A percentile compares a stretch with the other conserved stretches of the same genome.
Conservation (phyloP, 2,329 filamentous ascomycete genomes). For the Incumbomyces delicatus region DNA sequence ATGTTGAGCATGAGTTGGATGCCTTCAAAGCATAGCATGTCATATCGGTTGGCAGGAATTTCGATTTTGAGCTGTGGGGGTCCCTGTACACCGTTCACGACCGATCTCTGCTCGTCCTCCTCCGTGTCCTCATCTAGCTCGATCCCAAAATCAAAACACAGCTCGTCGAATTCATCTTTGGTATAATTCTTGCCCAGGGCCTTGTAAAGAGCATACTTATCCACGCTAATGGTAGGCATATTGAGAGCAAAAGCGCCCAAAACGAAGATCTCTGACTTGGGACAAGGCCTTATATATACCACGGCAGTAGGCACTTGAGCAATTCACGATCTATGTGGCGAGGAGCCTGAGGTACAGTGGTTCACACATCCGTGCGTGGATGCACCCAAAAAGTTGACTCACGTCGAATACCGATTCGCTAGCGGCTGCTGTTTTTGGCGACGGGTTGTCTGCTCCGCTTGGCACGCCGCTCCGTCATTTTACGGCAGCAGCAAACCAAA, state of each 20-base stretch:
- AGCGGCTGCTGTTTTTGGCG: background rate
- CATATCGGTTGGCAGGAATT: slow-evolving; percentile 84
- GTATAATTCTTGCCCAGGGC: slow-evolving; percentile 84
- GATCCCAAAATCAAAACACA: slow-evolving; percentile 96
- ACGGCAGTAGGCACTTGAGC: no score
- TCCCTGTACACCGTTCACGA: slow-evolving; percentile 71
- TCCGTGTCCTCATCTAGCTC: slow-evolving; percentile 95
- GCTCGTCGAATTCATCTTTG: slow-evolving; percentile 87
- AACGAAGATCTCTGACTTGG: background rate
- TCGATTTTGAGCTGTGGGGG: slow-evolving; percentile 94
- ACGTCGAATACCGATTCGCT: background rate
- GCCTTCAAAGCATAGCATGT: slow-evolving; percentile 96
- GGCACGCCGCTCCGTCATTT: background rate
- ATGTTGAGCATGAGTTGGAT: slow-evolving; percentile 93
- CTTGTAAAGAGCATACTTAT: slow-evolving; percentile 93
- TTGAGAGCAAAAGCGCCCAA: slow-evolving; percentile 28
- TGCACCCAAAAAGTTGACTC: background rate
- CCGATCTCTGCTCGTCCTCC: slow-evolving; percentile 55
- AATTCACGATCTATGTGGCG: background rate
- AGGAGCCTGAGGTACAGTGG: background rate
- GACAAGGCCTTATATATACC: no score
- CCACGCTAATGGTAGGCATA: slow-evolving; percentile 94
- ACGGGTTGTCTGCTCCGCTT: no score
- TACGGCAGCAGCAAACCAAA: background rate
- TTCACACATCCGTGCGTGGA: background rate